These are phyloP conservation scores for Bonia amplexicaulis DNA, from an alignment of 176 grass and related monocot species.

Conservation along the genomic window DNA sequence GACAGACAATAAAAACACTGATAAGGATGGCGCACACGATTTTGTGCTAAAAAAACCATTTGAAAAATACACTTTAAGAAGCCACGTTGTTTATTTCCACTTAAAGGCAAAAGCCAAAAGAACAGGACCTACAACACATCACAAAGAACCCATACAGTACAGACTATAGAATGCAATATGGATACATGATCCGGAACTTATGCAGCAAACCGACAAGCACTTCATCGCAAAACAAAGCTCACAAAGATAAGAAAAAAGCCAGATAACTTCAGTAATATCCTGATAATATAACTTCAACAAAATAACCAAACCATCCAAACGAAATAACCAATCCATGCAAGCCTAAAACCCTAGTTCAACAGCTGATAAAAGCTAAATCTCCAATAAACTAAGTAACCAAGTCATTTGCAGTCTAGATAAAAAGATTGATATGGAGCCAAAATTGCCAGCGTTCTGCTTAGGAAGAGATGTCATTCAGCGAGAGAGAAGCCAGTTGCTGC, in stretches of 20 bases:
- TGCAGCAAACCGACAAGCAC: too few species aligned
- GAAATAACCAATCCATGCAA: constrained; percentile 1
- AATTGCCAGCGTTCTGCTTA: constrained; percentile 17
- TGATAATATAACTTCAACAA: background rate
- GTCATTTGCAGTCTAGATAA: constrained; percentile 26
- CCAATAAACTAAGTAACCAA: constrained; percentile 40
- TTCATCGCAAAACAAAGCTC: background rate
- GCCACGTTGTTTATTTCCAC: too few species aligned
- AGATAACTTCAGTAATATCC: background rate
- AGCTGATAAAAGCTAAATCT: constrained; percentile 19
- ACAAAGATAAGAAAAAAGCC: background rate
- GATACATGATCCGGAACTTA: too few species aligned
- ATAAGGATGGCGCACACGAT: too few species aligned
- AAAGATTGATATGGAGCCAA: constrained; percentile 21
- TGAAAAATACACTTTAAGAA: too few species aligned
- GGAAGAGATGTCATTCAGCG: constrained; percentile 55
- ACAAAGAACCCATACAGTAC: too few species aligned
- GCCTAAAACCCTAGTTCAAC: constrained; percentile 15
- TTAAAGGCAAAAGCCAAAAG: too few species aligned
- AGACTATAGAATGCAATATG: too few species aligned
- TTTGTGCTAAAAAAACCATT: too few species aligned
- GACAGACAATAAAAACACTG: too few species aligned
- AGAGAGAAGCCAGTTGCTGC: constrained; percentile 59
- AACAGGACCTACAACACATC: too few species aligned
- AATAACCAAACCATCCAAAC: constrained; percentile 4